A percentile compares a stretch with the other conserved stretches of the same genome.
phyloP scores from a whole-genome alignment of 2,329 filamentous ascomycete genomes.

The Fusarium decemcellulare region DNA sequence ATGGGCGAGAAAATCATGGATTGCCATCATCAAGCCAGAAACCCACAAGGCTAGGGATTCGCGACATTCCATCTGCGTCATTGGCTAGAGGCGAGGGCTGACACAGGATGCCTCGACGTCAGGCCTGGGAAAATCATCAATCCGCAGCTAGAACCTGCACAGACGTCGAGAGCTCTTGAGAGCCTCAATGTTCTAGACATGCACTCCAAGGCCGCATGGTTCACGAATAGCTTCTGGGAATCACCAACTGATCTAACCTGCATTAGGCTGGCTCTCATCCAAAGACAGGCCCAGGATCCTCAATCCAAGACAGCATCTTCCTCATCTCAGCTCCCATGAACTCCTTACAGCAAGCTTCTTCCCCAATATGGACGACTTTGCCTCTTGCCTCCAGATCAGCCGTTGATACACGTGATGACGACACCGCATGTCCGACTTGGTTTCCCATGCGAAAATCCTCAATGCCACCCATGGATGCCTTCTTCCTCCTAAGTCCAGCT shows the following conservation, averaged over 20 bases:
- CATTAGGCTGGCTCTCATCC: slow-evolving; percentile 9
- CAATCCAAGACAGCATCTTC: slow-evolving; percentile 7
- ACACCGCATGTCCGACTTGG: slow-evolving; percentile 29
- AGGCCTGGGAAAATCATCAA: neutral
- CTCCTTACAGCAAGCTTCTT: slow-evolving; percentile 22
- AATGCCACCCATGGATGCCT: slow-evolving; percentile 28
- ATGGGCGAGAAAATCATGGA: slow-evolving; percentile 25
- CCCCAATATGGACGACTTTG: slow-evolving; percentile 15
- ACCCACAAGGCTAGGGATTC: slow-evolving; percentile 33
- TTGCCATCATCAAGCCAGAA: slow-evolving; percentile 2
- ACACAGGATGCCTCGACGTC: slow-evolving; percentile 16
- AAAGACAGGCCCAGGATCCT: slow-evolving; percentile 38
- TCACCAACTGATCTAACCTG: neutral
- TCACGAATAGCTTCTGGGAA: slow-evolving; percentile 2
- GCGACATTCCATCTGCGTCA: slow-evolving; percentile 40
- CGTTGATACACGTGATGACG: slow-evolving; percentile 43
- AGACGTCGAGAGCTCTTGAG: slow-evolving; percentile 17
- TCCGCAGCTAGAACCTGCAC: neutral
- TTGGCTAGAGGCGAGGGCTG: slow-evolving; percentile 28
- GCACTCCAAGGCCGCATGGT: neutral
- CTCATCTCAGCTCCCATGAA: slow-evolving; percentile 26
- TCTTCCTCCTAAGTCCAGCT: neutral
- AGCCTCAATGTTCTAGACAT: slow-evolving; percentile 20
- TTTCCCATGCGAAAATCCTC: slow-evolving; percentile 29
- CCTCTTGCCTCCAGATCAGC: slow-evolving; percentile 28